Evolutionary conservation across 75 land plant species (phyloP).

Genomic region (Pinus albicaulis): DNA sequence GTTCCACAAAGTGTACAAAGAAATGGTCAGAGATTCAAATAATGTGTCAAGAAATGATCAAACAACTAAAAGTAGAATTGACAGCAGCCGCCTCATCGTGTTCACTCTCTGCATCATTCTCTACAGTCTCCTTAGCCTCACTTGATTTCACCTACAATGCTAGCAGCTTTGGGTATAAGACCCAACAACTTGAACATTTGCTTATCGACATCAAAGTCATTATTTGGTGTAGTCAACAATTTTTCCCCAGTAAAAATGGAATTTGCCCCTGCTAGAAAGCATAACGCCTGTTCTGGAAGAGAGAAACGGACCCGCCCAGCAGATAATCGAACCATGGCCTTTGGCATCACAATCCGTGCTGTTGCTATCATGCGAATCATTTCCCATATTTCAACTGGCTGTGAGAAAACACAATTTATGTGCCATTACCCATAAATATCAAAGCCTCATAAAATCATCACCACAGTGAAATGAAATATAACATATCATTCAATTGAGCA

Average conservation of each 20-base stretch:
- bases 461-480: too few relatives aligned
- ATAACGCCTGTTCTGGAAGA: constrained; percentile 93
- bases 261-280: constrained; percentile 99
- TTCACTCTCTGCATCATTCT: too few relatives aligned
- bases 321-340: constrained; percentile 94
- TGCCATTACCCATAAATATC: too few relatives aligned
- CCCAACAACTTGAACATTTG: constrained; percentile 95
- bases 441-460: too few relatives aligned
- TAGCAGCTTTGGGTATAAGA: constrained; percentile 82
- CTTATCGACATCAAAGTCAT: constrained; percentile 92
- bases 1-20: too few relatives aligned
- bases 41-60: too few relatives aligned
- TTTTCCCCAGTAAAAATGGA: constrained; percentile 99
- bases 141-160: neutral
- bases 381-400: too few relatives aligned
- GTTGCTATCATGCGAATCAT: constrained; percentile 17
- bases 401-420: too few relatives aligned
- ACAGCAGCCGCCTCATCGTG: neutral
- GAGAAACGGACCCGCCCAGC: constrained; percentile 95
- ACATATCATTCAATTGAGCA: too few relatives aligned
- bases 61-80: too few relatives aligned
- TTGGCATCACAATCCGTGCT: constrained; percentile 96
- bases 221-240: constrained; percentile 93
- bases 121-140: too few relatives aligned
- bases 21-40: too few relatives aligned